A percentile compares a stretch with the other conserved stretches of the same genome.
These are phyloP conservation scores for Mortierella sp. DNA, from an alignment of 371 early-diverging fungal species.

Conservation along the genomic window DNA sequence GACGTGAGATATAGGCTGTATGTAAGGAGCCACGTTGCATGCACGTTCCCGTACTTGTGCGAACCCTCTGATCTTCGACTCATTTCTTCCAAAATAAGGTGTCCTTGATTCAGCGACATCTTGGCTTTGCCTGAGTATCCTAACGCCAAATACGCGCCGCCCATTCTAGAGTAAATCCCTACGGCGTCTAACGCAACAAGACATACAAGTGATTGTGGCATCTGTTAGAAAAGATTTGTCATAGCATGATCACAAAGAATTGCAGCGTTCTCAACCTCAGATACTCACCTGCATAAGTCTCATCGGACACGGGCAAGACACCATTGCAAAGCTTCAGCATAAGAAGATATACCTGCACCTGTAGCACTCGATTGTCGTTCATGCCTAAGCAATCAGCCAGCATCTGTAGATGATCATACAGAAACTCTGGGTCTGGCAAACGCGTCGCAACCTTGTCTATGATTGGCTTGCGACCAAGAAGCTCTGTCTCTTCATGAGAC, in stretches of 20 bases:
- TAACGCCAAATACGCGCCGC: conserved; percentile 60
- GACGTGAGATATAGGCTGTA: conserved; percentile 42
- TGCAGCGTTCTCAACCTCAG: neutral
- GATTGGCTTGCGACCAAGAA: conserved; percentile 1
- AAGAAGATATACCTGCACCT: conserved; percentile 40
- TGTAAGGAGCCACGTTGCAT: conserved; percentile 33
- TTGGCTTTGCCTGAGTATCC: conserved; percentile 78
- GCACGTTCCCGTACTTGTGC: conserved; percentile 6
- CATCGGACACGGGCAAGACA: conserved; percentile 19
- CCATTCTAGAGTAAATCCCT: conserved; percentile 62
- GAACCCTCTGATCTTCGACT: neutral
- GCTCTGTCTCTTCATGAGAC: conserved; percentile 13
- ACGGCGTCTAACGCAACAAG: conserved; percentile 56
- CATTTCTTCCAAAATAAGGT: conserved; percentile 55
- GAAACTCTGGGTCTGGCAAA: conserved; percentile 33
- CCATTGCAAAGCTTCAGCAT: conserved; percentile 47
- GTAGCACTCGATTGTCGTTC: conserved; percentile 43
- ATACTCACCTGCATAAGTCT: conserved; percentile 26
- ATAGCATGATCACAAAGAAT: neutral
- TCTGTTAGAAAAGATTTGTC: neutral
- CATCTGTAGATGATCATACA: conserved; percentile 46
- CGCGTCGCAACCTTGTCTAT: conserved; percentile 2
- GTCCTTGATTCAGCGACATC: conserved; percentile 61
- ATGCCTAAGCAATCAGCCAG: conserved; percentile 47
- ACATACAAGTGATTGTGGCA: neutral